A percentile compares a stretch with the other conserved stretches of the same genome.
These are phyloP conservation scores for Penicillium occitanis DNA, from an alignment of 2,329 filamentous ascomycete species.

Conservation along the genomic window DNA sequence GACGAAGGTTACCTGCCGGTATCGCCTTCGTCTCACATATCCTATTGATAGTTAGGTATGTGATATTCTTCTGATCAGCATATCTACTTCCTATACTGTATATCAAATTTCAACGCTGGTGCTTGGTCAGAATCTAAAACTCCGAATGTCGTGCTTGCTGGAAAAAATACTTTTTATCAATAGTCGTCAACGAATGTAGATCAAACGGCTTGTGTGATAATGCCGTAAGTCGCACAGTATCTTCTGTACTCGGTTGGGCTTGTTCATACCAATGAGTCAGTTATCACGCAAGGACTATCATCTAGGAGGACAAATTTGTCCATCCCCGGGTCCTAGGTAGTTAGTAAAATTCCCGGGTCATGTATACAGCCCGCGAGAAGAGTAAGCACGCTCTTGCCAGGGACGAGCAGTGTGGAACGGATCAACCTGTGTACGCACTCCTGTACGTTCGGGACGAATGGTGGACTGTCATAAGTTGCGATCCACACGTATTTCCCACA, in stretches of 20 bases:
- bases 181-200: background rate
- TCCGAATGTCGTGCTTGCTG: background rate
- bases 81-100: background rate
- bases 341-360: background rate
- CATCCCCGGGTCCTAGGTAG: background rate
- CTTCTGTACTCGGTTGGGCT: background rate
- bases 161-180: background rate
- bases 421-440: background rate
- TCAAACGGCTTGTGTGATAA: background rate
- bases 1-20: background rate
- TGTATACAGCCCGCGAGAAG: background rate
- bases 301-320: background rate
- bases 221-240: background rate
- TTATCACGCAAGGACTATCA: background rate
- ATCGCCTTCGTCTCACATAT: background rate
- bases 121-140: background rate
- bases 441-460: background rate
- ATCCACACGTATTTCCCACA: slow-evolving; percentile 1
- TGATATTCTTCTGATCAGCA: background rate
- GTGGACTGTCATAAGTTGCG: background rate
- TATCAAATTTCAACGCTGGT: background rate
- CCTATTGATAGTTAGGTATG: background rate
- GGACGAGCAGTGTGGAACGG: background rate
- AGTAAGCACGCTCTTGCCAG: background rate
- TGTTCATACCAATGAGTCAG: too few species aligned